Conservation (phyloP, 495 filamentous ascomycete genomes). For the Neurospora sp. region DNA sequence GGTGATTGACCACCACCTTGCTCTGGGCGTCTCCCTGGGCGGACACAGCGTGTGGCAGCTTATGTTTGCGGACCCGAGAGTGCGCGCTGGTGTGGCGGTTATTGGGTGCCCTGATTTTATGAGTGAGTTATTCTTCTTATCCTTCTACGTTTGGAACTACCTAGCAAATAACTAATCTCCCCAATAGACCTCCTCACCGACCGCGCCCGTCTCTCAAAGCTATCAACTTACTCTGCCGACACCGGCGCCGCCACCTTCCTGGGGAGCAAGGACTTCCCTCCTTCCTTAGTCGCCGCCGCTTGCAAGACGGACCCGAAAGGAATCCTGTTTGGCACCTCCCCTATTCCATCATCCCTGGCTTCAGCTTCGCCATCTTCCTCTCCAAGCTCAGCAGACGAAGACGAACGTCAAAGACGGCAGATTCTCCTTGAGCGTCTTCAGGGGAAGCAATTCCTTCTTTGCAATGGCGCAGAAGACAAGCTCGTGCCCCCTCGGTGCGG, state of each 20-base stretch:
- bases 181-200: conserved; percentile 54
- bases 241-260: conserved; percentile 53
- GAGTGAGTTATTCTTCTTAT: conserved; percentile 26
- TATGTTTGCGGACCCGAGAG: conserved; percentile 64
- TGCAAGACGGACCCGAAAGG: conserved; percentile 59
- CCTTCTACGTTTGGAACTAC: background rate
- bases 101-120: conserved; percentile 88
- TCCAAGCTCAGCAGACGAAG: background rate
- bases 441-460: conserved; percentile 67
- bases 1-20: conserved; percentile 58
- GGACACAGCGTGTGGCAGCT: conserved; percentile 83
- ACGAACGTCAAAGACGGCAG: conserved; percentile 20
- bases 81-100: conserved; percentile 64
- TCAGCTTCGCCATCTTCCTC: background rate
- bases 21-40: conserved; percentile 74
- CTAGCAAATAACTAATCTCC: background rate
- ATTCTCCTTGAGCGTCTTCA: conserved; percentile 43
- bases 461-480: conserved; percentile 70
- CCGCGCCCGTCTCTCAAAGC: conserved; percentile 64
- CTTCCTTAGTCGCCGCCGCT: conserved; percentile 50
- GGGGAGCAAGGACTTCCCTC: conserved; percentile 66
- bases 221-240: conserved; percentile 44
- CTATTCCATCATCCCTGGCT: conserved; percentile 15
- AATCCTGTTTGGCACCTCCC: conserved; percentile 47
- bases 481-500: conserved; percentile 69